Evolutionary conservation across 805 yeast species (phyloP).

Genomic region (Metahyphopichia silvanorum): DNA sequence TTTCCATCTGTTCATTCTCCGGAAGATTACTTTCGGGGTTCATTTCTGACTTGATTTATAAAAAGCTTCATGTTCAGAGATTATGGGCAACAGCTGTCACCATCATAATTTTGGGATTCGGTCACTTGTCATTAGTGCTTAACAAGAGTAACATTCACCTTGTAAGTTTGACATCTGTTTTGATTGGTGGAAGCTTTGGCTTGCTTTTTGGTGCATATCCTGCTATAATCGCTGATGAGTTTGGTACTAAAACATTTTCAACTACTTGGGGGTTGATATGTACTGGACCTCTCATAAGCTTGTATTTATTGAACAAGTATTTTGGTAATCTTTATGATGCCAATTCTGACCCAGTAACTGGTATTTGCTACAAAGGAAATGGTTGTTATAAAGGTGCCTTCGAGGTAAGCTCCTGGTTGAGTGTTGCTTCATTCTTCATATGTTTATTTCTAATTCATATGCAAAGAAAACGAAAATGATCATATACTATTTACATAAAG

Average conservation of each 20-base stretch:
- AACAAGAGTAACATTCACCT: constrained; percentile 26
- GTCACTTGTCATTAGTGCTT: constrained; percentile 33
- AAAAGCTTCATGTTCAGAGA: constrained; percentile 51
- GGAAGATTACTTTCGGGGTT: constrained; percentile 69
- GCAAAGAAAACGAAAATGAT: constrained; percentile 12
- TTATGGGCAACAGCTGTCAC: constrained; percentile 60
- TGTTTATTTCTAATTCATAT: constrained; percentile 22
- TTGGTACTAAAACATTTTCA: constrained; percentile 65
- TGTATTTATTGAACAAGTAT: constrained; percentile 51
- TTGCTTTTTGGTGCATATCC: constrained; percentile 72
- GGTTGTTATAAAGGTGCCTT: constrained; percentile 37
- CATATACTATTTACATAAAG: constrained; percentile 2
- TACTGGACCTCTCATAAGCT: constrained; percentile 61
- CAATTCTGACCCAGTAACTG: constrained; percentile 36
- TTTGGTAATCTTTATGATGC: constrained; percentile 56
- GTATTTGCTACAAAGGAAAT: constrained; percentile 35
- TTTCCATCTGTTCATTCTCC: constrained; percentile 61
- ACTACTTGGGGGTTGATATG: constrained; percentile 76
- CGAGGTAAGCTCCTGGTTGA: constrained; percentile 24
- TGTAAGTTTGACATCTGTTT: constrained; percentile 47
- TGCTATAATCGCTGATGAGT: constrained; percentile 67
- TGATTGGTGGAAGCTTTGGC: constrained; percentile 68
- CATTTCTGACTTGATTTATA: constrained; percentile 56
- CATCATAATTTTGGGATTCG: constrained; percentile 29
- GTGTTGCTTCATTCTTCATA: constrained; percentile 21